Percentiles rank a stretch among this genome's conserved stretches.
These are phyloP conservation scores for Coprinopsis strossmayeri DNA, from an alignment of 768 basidiomycete species.

Conservation along the genomic window DNA sequence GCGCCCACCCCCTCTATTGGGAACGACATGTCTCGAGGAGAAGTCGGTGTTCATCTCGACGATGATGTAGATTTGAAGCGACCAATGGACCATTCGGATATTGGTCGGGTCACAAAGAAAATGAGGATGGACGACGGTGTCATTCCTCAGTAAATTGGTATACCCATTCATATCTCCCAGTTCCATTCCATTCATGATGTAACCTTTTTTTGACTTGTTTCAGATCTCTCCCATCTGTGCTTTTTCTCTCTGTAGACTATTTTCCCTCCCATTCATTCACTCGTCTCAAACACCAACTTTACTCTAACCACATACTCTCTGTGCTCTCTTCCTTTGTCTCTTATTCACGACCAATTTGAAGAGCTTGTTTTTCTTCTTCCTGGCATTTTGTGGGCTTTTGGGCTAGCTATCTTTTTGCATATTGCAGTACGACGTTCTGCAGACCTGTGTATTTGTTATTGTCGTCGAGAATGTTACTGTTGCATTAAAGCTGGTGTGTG, in stretches of 20 bases:
- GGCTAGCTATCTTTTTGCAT: conserved; percentile 12
- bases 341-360: neutral
- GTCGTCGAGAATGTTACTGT: conserved; percentile 3
- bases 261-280: conserved; percentile 19
- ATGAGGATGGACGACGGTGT: conserved; percentile 56
- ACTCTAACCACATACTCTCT: conserved; percentile 1
- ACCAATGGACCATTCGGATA: conserved; percentile 47
- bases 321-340: conserved; percentile 2
- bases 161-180: conserved; percentile 5
- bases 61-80: conserved; percentile 57
- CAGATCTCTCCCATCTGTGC: conserved; percentile 27
- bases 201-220: conserved; percentile 19
- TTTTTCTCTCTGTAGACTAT: conserved; percentile 19
- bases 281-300: conserved; percentile 1
- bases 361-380: conserved; percentile 3
- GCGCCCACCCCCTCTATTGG: conserved; percentile 39
- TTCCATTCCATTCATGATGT: neutral
- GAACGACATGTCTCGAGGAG: conserved; percentile 26
- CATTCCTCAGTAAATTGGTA: conserved; percentile 16
- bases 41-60: conserved; percentile 34
- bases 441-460: conserved; percentile 10
- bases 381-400: conserved; percentile 9
- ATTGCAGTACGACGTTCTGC: conserved; percentile 18
- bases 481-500: neutral
- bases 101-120: conserved; percentile 57